These are phyloP conservation scores for Aurifilum marmelostoma DNA, from an alignment of 2,329 filamentous ascomycete genomes.

Conservation along the genomic window DNA sequence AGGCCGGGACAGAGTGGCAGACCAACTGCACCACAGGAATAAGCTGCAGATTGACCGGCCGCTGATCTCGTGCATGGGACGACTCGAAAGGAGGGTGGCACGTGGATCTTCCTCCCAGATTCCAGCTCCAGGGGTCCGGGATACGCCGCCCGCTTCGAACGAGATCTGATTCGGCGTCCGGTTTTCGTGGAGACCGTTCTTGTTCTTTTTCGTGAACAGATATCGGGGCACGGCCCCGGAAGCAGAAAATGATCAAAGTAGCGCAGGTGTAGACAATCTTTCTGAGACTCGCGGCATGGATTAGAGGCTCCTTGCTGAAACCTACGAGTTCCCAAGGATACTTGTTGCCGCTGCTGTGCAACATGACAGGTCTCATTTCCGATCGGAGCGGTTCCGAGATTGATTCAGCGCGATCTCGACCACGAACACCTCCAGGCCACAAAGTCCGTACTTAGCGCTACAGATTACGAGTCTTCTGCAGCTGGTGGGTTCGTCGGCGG, in stretches of 20 bases:
- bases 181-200: neutral
- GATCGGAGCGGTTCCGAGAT: conserved; percentile 28
- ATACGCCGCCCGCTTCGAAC: conserved; percentile 1
- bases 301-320: neutral
- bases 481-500: neutral
- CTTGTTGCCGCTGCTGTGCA: conserved; percentile 24
- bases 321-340: conserved; percentile 12
- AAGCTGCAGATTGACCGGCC: conserved; percentile 6
- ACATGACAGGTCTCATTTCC: conserved; percentile 24
- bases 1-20: neutral
- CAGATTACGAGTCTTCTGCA: neutral
- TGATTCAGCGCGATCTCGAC: conserved; percentile 8
- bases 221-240: neutral
- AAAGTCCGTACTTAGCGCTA: neutral
- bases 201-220: neutral
- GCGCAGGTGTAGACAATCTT: neutral
- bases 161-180: neutral
- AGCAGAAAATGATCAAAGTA: neutral
- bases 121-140: neutral
- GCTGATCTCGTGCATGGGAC: neutral
- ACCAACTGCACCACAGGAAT: neutral
- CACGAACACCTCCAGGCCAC: neutral
- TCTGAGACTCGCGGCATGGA: conserved; percentile 5
- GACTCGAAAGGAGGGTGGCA: neutral
- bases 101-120: neutral